Evolutionary conservation across 1,284 basidiomycete species (phyloP), one percentile per base, ranked within the genome.

Genomic region (Pseudozyma pruni): DNA sequence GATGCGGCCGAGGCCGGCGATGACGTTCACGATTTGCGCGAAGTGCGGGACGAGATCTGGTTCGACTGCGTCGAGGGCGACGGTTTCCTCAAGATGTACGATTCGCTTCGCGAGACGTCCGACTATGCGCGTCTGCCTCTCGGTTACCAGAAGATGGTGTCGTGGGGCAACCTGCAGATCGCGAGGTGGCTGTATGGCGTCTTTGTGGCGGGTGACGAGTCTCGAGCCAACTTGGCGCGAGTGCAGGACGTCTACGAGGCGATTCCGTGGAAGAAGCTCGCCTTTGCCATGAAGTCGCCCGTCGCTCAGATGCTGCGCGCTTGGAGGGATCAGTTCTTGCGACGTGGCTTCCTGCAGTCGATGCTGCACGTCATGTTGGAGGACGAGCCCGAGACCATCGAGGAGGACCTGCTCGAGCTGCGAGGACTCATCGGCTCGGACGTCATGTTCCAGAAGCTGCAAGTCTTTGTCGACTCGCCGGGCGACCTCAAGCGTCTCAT

Each of bases 401-500:
- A 80, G 27, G 67, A 76, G 48, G 75, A 79, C 25, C 46, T 81
- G 31, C 42, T 57, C 16, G 62, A 71, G 22, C 63, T 81, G n/a
- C 62, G 73, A 38, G 37, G 64, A 34, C 33, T 48, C 32, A 74
- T 81, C 38, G 71, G 70, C 3, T 75, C 72, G 38, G 71, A 76
- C 34, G 64, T 75, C 35, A 74, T 79, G 71, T 68, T 74, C 60
- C 69, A 68, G 48, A 81, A 81, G 74, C 64, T 81, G 22, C 67
- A 74, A 22, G 34, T 58, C 40, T 81, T 74, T 51, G 78, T 78
- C 31, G 68, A 77, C 25, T 73, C 64, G 27, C 72, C 75, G 5
- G 78, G 74, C 52, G 72, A 77, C 39, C 42, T 75, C 39, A 81
- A 81, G 74, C 72, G 79, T 32, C 66, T 81, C 34, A 72, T 81